Percentiles rank a stretch among this genome's conserved stretches.
Conservation (phyloP, 1,284 basidiomycete species). For the Melampsora larici-populina region DNA sequence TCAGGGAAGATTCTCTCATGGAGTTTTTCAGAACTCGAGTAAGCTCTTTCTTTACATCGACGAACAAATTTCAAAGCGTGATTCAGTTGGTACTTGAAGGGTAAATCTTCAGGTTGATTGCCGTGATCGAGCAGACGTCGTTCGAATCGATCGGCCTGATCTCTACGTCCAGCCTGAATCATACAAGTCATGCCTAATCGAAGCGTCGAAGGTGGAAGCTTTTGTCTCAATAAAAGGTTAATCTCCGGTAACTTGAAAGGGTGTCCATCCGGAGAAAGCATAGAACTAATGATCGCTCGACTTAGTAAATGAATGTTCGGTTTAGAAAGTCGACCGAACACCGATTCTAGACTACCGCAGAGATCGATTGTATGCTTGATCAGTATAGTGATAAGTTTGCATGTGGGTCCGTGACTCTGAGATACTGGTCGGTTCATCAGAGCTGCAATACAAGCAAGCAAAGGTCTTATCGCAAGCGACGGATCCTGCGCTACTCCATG, state of each 20-base stretch:
- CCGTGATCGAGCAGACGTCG: not conserved
- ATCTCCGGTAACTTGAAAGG: constrained; percentile 14
- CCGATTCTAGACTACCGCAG: constrained; percentile 24
- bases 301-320: constrained; percentile 23
- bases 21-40: constrained; percentile 35
- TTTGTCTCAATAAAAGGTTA: constrained; percentile 19
- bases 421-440: constrained; percentile 21
- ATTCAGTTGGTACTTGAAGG: constrained; percentile 20
- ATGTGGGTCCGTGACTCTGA: constrained; percentile 21
- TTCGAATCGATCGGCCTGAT: constrained; percentile 25
- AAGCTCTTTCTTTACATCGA: constrained; percentile 28
- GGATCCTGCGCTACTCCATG: constrained; percentile 7
- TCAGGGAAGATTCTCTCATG: constrained; percentile 20
- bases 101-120: constrained; percentile 2
- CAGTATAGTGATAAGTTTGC: constrained; percentile 19
- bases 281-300: constrained; percentile 28
- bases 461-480: constrained; percentile 24
- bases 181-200: constrained; percentile 27
- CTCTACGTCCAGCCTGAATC: constrained; percentile 30
- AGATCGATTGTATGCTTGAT: constrained; percentile 22
- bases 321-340: constrained; percentile 30
- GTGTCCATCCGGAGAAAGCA: constrained; percentile 31
- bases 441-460: constrained; percentile 38
- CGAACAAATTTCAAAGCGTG: constrained; percentile 32
- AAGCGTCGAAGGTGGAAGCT: constrained; percentile 23